phyloP scores from a whole-genome alignment of 1,139 yeast genomes.

The Pneumocystis carinii region DNA sequence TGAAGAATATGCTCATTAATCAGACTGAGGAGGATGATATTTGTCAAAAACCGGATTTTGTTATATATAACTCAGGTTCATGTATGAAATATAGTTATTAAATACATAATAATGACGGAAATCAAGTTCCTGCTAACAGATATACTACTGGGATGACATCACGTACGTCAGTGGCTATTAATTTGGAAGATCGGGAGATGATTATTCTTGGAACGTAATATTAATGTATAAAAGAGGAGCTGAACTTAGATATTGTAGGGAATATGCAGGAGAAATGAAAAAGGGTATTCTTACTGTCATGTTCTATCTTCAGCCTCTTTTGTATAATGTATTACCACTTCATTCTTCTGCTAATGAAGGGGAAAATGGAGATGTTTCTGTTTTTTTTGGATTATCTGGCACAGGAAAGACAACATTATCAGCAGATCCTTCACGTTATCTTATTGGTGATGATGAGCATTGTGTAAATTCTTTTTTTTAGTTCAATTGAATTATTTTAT shows the following conservation, averaged over 20 bases:
- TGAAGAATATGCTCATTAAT: conserved; percentile 95
- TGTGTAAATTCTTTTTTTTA: conserved; percentile 30
- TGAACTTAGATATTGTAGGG: neutral
- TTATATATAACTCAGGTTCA: conserved; percentile 96
- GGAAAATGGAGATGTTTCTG: conserved; percentile 62
- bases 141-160: conserved; percentile 98
- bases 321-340: conserved; percentile 77
- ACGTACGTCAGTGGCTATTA: conserved; percentile 85
- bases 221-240: too few species aligned
- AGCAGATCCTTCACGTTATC: conserved; percentile 86
- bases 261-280: conserved; percentile 56
- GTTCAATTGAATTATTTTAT: neutral
- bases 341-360: conserved; percentile 94
- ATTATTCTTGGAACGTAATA: conserved; percentile 92
- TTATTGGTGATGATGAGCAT: conserved; percentile 98
- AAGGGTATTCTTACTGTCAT: conserved; percentile 97
- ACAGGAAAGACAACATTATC: conserved; percentile 96
- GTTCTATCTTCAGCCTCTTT: conserved; percentile 97
- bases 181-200: conserved; percentile 97
- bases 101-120: neutral
- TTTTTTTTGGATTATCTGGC: conserved; percentile 94
- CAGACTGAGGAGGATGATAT: conserved; percentile 83
- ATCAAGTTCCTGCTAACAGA: conserved; percentile 78
- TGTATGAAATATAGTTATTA: neutral
- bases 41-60: conserved; percentile 96